Base-by-base conservation (phyloP, 2,329 filamentous ascomycete species). In the Colletotrichum melonis region DNA sequence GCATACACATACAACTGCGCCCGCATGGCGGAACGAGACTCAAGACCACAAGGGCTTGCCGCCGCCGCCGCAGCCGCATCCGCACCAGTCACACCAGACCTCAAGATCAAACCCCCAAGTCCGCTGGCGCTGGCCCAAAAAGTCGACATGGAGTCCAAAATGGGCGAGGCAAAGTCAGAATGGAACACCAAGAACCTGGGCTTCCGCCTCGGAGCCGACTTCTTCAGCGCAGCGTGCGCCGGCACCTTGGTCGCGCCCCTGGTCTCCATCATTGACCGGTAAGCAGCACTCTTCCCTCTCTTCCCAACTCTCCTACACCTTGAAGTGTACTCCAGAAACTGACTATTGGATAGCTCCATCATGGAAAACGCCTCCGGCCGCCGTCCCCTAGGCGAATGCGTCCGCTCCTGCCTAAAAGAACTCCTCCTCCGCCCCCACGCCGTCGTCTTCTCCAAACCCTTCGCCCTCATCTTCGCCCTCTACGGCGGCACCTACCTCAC, bases 401-500 rank as follows among this genome's bases (percentile, higher is more conserved):
- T 95, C 76, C 87, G 86, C 76, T 81, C 83, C 66, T 94, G 92
- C 28, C 77, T 93, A 59, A 79, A 79, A 35, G 83, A 86, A 52
- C 85, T 95, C 64, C 60, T 93, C 70, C 76, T 86, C n/a, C 87
- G 86, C 9, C 93, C 93, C 0, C 91, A 91, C 72, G 78, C 82
- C 28, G 86, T 93, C 78, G 78, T 95, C 76, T 82, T 91, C 80
- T 90, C 90, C 63, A 90, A 89, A 72, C 92, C 93, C 1, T 93
- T 93, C 78, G 90, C 85, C 58, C 88, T 95, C 76, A 92, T 95
- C 80, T 88, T 90, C 83, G 86, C 90, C 83, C 87, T 97, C 56
- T 98, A 98, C 87, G 94, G 92, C 74, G 92, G 94, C 76, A 98
- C 96, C 72, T 98, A 98, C 85, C 85, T 97, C 14, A 95, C 94